These are phyloP conservation scores for Zalaria sp. DNA, from an alignment of 2,329 filamentous ascomycete genomes.

Conservation along the genomic window DNA sequence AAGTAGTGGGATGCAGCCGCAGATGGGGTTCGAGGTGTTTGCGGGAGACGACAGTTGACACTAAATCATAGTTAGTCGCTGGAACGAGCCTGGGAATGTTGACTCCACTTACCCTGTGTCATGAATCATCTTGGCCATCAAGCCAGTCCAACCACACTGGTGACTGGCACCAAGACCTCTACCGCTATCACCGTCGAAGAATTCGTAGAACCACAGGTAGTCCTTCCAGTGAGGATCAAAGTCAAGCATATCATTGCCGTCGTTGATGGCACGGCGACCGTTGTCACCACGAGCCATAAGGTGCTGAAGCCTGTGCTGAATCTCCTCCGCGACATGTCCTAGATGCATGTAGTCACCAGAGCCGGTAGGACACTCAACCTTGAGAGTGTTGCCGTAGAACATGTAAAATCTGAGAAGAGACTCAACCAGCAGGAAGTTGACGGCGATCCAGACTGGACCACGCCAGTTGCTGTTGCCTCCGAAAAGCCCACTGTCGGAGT, in stretches of 20 bases:
- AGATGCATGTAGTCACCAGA: constrained; percentile 93
- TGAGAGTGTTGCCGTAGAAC: constrained; percentile 79
- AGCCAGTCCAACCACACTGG: constrained; percentile 90
- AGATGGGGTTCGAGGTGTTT: constrained; percentile 80
- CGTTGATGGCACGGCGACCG: constrained; percentile 78
- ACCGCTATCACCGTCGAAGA: constrained; percentile 86
- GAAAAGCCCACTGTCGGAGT: constrained; percentile 89
- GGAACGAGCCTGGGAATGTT: neutral
- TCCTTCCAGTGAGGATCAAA: constrained; percentile 91
- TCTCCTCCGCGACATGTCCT: constrained; percentile 84
- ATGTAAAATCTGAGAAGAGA: constrained; percentile 91
- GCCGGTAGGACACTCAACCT: constrained; percentile 87
- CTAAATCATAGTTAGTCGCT: constrained; percentile 37
- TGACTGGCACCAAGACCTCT: constrained; percentile 84
- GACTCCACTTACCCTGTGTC: constrained; percentile 70
- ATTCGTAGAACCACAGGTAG: constrained; percentile 91
- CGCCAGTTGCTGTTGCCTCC: constrained; percentile 98
- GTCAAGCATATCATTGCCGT: constrained; percentile 70
- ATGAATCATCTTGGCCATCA: constrained; percentile 94
- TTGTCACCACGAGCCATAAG: constrained; percentile 75
- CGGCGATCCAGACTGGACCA: constrained; percentile 85
- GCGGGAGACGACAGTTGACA: constrained; percentile 76
- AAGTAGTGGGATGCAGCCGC: constrained; percentile 86
- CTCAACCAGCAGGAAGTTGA: constrained; percentile 90
- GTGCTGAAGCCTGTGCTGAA: constrained; percentile 89